These are phyloP conservation scores for Sphaerosporella brunnea DNA, from an alignment of 495 filamentous ascomycete species.

Conservation along the genomic window DNA sequence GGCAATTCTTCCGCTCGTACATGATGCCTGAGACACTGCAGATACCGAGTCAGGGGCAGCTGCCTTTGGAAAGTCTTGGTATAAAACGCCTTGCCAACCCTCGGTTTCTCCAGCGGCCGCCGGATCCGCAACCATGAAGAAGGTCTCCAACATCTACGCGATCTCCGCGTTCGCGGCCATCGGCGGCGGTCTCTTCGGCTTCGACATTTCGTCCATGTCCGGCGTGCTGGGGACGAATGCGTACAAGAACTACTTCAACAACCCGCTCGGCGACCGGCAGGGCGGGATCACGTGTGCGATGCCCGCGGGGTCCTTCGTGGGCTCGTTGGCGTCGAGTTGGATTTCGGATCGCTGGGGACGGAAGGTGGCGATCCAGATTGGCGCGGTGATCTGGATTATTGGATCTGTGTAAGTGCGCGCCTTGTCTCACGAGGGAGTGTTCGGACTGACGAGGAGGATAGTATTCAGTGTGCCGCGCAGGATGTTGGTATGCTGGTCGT, in stretches of 20 bases:
- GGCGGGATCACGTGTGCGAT: slow-evolving; percentile 52
- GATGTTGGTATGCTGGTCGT: slow-evolving; percentile 46
- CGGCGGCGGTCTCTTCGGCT: slow-evolving; percentile 44
- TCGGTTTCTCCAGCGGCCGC: no score
- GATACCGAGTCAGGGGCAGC: no score
- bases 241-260: slow-evolving; percentile 44
- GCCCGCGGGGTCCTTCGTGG: slow-evolving; percentile 58
- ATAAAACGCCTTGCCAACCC: no score
- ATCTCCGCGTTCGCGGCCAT: slow-evolving; percentile 50
- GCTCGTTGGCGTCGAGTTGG: slow-evolving; percentile 46
- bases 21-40: no score
- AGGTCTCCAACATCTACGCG: slow-evolving; percentile 39
- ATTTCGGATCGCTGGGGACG: slow-evolving; percentile 51
- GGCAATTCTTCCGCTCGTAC: no score
- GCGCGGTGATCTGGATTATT: slow-evolving; percentile 52
- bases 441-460: slow-evolving; percentile 9
- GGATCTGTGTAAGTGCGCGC: slow-evolving; percentile 38
- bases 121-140: slow-evolving; percentile 19
- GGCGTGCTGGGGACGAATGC: slow-evolving; percentile 45
- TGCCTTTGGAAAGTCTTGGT: no score
- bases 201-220: slow-evolving; percentile 55
- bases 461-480: slow-evolving; percentile 41
- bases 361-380: slow-evolving; percentile 51
- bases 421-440: neutral
- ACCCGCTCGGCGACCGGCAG: slow-evolving; percentile 33